Base-by-base conservation (phyloP, 2,329 filamentous ascomycete genomes). In the Fusarium cyanostomum region DNA sequence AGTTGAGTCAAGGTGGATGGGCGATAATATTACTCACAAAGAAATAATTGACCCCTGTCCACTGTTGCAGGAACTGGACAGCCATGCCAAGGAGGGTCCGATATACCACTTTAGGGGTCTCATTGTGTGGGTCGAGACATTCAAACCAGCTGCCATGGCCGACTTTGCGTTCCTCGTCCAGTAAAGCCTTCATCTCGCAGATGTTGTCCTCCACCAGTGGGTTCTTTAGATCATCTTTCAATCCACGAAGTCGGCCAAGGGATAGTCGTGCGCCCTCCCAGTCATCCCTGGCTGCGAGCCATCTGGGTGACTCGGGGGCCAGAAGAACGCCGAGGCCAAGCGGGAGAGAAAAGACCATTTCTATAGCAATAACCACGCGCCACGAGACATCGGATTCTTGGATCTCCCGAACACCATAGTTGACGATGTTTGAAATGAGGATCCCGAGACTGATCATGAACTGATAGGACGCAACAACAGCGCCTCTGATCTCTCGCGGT, bases 371-470 rank as follows among this genome's bases (percentile, higher is more conserved):
- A 34, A 89, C 82, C 26, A 89, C 82, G 33, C 87, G 81, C 86
- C 89, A 91, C 2, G 84, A 83, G 0, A 71, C 74, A 37, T 77
- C 73, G 1, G 72, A 73, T 2, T 77, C 70, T 39, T 81, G 49
- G 59, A 82, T 79, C 26, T 66, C 67, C 16, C 78, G 74, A n/a
- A 81, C 78, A 42, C 81, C 82, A 54, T 78, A 84, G 73, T 86
- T 86, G 69, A 86, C 79, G 51, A 81, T 75, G 67, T 83, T 82
- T 44, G 82, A 78, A 16, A 82, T 73, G 53, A 86, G 84, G 62
- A 91, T 90, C 18, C 89, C 89, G 26, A 90, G 78, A 1, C 88
- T 91, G 74, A 91, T 89, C 76, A 90, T 86, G 7, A 91, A 82
- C 75, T 91, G 89, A 74, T 91, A 91, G 18, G 83, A 86, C 4